Base-by-base conservation (phyloP, 768 basidiomycete species). In the Hemileccinum impolitum region DNA sequence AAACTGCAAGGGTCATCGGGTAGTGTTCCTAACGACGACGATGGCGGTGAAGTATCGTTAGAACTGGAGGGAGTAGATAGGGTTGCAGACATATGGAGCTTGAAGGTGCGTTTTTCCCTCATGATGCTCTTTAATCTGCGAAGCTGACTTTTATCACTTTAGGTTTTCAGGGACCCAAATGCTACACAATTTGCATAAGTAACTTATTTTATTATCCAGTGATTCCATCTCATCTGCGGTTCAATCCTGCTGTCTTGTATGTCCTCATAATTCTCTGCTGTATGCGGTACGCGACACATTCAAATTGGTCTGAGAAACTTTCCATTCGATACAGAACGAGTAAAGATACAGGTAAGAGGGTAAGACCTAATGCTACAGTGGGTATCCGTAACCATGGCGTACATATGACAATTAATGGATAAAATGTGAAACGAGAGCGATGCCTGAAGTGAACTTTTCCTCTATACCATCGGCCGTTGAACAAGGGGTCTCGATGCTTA, bases 21-120 rank as follows among this genome's bases (percentile, higher is more conserved):
- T 30, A 80, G 65, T 66, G 28, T 58, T 60, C 43, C 68, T 51
- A 54, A 74, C 38, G 47, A 72, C 56, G 59, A 71, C 39, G 58
- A 64, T 43, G 53, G 67, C 51, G 63, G 69, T 50, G 66, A 76
- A 53, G 43, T 70, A 53, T 21, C 31, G 15, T 18, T 49, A 39
- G 65, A 71, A 57, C 62, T 70, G 14, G 66, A 72, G 41, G 70
- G 73, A 43, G 55, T 72, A 46, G 74, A 73, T 10, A 73, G 67
- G 46, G 77, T 87, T 44, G 87, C 86, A 18, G 78, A 86, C 62
- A 80, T 91, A 50, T 91, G 84, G 89, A 75, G 74, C 66, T 71
- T 84, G 47, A 86, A 87, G 77, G 85, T 87, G n/a, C 32, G 73
- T 63, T 18, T 45, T 15, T 38, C 13, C 6, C 14, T 9, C 31